These are phyloP conservation scores for Massariosphaeria phaeospora DNA, from an alignment of 495 filamentous ascomycete genomes.

Conservation along the genomic window DNA sequence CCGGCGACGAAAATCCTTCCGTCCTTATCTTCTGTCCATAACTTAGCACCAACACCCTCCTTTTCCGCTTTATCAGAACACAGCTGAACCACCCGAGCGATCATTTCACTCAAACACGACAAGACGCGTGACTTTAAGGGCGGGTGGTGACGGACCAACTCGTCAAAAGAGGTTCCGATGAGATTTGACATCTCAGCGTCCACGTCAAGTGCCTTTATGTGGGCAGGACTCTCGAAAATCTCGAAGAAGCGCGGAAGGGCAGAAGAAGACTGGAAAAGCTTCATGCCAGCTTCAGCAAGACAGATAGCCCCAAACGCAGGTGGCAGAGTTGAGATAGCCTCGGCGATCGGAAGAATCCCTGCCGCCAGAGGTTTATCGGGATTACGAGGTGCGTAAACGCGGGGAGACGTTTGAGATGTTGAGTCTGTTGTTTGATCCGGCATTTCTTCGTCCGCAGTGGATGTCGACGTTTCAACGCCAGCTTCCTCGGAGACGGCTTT, in stretches of 20 bases:
- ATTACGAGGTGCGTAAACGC: conserved; percentile 1
- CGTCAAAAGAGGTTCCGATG: conserved; percentile 83
- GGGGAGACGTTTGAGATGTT: background rate
- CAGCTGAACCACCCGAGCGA: conserved; percentile 66
- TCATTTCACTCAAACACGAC: conserved; percentile 75
- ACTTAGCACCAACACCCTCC: conserved; percentile 69
- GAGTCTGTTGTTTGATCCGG: conserved; percentile 38
- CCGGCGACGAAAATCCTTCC: conserved; percentile 53
- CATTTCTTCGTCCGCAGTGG: conserved; percentile 28
- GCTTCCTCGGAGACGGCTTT: conserved; percentile 66
- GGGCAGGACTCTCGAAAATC: conserved; percentile 85
- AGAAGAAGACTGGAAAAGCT: conserved; percentile 76
- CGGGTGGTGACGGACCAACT: conserved; percentile 90
- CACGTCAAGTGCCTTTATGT: conserved; percentile 73
- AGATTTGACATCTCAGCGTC: conserved; percentile 61
- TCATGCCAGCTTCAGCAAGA: conserved; percentile 80
- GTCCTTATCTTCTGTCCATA: conserved; percentile 57
- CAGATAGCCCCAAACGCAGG: conserved; percentile 90
- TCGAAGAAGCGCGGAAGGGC: conserved; percentile 84
- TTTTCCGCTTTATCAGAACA: conserved; percentile 62
- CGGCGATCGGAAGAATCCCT: conserved; percentile 75
- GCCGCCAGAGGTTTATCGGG: conserved; percentile 43
- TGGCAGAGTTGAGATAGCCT: conserved; percentile 81
- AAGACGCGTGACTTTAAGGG: conserved; percentile 72
- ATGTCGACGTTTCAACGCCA: conserved; percentile 42